A percentile compares a stretch with the other conserved stretches of the same genome.
These are phyloP conservation scores for Paramecium primaurelia DNA, from an alignment of 73 alveolate genomes.

Conservation along the genomic window DNA sequence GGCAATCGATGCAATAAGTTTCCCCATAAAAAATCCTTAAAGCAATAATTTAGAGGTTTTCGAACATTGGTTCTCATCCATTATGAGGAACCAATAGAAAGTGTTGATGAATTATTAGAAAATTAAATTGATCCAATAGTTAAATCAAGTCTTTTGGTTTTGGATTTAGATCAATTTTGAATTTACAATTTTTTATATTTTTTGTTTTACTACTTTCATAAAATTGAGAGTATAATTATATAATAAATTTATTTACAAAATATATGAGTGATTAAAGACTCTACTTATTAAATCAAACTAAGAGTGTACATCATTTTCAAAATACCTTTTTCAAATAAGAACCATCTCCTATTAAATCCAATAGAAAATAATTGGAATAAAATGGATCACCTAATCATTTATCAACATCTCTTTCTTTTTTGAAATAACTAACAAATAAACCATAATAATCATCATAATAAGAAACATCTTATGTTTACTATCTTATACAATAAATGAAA, in stretches of 20 bases:
- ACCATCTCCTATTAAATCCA: background rate
- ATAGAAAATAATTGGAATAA: background rate
- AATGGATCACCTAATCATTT: background rate
- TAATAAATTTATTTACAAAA: background rate
- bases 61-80: background rate
- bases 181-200: background rate
- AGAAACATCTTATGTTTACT: background rate
- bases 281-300: background rate
- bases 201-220: background rate
- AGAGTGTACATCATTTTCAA: background rate
- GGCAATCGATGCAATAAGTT: constrained; percentile 16
- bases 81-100: background rate
- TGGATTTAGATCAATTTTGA: background rate
- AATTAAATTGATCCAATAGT: constrained; percentile 1
- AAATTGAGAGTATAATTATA: background rate
- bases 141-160: background rate
- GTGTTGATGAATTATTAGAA: background rate
- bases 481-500: background rate
- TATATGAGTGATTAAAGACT: background rate
- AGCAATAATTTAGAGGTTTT: background rate
- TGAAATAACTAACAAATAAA: background rate
- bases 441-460: background rate
- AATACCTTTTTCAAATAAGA: background rate
- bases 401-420: background rate
- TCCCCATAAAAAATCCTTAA: background rate